Base-by-base conservation (phyloP, 1,139 yeast genomes). In the Lodderomyces jiufengensis region DNA sequence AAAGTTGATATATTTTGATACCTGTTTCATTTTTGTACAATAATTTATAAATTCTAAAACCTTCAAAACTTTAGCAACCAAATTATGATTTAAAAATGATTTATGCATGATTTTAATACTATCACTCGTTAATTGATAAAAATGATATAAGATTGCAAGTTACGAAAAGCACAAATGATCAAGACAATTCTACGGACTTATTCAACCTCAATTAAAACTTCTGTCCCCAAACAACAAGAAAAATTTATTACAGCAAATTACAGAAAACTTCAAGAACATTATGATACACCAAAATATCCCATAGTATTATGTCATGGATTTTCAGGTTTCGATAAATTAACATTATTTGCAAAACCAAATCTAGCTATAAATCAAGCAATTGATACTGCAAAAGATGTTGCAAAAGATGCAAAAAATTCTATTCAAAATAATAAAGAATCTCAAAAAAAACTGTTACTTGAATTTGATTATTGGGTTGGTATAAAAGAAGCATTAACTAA, bases 241-340 rank as follows among this genome's bases (percentile, higher is more conserved):
- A 18, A 18, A 18, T 27, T 13, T 14, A 28, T 27, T 25, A 33
- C 21, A 1, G 40, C 46, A 12, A 35, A 45, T 13, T 44, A 39
- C 27, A 26, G 32, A 31, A 11, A 11, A 10, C 20, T 54, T 11
- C 45, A 53, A 31, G 52, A 51, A 25, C 43, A 53, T 32, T 68
- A 66, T 44, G 39, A 49, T 4, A 55, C 69, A 0, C 72, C 76
- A 1, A 63, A 61, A 33, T 64, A 73, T 51, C 95, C 95, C 0
- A 73, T 86, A 2, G 84, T 86, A 0, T 58, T 86, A 24, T 86
- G 95, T 48, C 95, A 86, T 61, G 95, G 95, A 0, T 69, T 86
- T 27, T 77, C 86, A 0, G 95, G 95, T 0, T 86, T 85, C 47
- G 95, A 84, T 49, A 70, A 68, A 42, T 53, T 82, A 37, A 54